Evolutionary conservation across 352 stramenopile species (phyloP).

Genomic region (Phytophthora macrochlamydospora): DNA sequence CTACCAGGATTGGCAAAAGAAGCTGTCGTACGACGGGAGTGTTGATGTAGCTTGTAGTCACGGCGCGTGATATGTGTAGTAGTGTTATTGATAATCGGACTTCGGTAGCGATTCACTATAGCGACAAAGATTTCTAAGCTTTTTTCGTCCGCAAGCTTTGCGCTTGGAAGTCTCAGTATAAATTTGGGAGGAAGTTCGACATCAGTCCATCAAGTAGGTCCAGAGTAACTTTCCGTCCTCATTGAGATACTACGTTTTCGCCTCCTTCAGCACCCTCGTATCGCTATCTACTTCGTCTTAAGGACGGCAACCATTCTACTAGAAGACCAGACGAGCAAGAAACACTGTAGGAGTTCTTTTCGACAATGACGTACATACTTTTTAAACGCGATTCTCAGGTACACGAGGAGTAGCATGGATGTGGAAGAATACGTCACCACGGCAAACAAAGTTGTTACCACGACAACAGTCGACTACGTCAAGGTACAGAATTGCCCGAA

Average conservation of each 20-base stretch:
- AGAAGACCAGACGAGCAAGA: background rate
- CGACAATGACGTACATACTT: background rate
- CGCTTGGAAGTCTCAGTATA: no score
- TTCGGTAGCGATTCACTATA: no score
- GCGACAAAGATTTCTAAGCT: no score
- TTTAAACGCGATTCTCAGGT: background rate
- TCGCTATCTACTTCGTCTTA: background rate
- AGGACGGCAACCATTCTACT: background rate
- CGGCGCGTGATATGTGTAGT: no score
- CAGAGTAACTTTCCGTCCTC: background rate
- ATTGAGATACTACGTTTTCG: background rate
- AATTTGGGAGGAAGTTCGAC: background rate
- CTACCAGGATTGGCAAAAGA: no score
- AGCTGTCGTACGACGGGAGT: no score
- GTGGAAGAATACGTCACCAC: background rate
- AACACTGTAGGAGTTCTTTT: background rate
- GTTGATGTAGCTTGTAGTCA: no score
- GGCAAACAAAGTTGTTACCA: background rate
- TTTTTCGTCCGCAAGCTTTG: no score
- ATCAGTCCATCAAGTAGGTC: no score
- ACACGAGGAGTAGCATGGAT: background rate
- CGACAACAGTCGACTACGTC: background rate
- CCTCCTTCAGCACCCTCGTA: background rate
- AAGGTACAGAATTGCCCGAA: background rate
- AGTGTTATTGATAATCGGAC: no score